Percentiles rank a stretch among this genome's conserved stretches.
Conservation (phyloP, 805 yeast genomes). For the Saturnispora hagleri region DNA sequence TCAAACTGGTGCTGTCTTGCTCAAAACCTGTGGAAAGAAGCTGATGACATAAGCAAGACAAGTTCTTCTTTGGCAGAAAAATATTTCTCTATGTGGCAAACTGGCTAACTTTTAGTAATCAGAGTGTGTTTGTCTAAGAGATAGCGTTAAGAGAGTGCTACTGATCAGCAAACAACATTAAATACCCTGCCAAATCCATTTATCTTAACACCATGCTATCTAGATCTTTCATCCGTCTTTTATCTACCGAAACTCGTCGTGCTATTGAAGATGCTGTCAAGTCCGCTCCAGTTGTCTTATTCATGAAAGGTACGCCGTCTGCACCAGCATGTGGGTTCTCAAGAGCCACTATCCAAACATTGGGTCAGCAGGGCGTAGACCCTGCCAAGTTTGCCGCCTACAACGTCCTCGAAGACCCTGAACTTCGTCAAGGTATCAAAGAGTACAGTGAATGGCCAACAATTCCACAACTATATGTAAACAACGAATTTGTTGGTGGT, state of each 20-base stretch:
- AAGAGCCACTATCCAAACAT: constrained; percentile 82
- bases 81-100: background rate
- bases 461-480: constrained; percentile 89
- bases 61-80: background rate
- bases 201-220: background rate
- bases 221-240: constrained; percentile 23
- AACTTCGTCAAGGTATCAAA: constrained; percentile 89
- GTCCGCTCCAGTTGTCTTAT: constrained; percentile 89
- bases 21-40: background rate
- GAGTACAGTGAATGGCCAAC: constrained; percentile 98
- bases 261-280: constrained; percentile 83
- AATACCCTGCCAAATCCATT: background rate
- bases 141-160: background rate
- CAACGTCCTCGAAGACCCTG: constrained; percentile 91
- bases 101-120: background rate
- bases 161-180: background rate
- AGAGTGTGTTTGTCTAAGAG: background rate
- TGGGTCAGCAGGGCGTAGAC: constrained; percentile 96
- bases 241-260: constrained; percentile 68
- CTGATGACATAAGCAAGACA: background rate
- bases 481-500: constrained; percentile 92
- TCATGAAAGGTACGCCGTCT: constrained; percentile 98
- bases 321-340: constrained; percentile 98
- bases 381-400: constrained; percentile 95
- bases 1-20: background rate